Evolutionary conservation across 805 yeast species (phyloP), one percentile per base, ranked within the genome.

Genomic region (Cyberlindnera veronae): DNA sequence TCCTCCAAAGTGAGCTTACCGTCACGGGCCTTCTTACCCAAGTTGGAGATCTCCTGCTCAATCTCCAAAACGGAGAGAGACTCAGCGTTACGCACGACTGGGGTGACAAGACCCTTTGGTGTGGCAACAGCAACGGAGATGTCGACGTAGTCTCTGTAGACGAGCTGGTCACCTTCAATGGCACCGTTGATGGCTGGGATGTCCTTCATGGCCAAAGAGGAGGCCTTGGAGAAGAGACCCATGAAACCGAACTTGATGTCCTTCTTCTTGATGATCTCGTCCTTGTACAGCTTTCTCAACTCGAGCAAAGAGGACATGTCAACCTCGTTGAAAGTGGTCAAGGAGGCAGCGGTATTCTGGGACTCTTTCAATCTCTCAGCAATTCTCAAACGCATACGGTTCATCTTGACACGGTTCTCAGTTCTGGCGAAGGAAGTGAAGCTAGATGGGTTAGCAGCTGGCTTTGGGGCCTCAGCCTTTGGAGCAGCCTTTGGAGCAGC

Each of bases 341-440:
- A 79, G 34, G 98, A 87, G 28, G 99, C 99, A 52, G 98, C 95
- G 41, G 98, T 90, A 76, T 93, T 93, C 72, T 91, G 99, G 26
- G 98, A 86, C 75, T 93, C 98, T 87, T 91, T 91, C 63, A 91
- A 84, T 72, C 99, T 87, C 75, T 91, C 98, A 46, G 99, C 96
- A 54, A 93, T 93, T 77, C 99, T 87, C 71, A 87, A 69, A 72
- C 99, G 84, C 98, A 91, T 93, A 75, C 99, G 86, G 81, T 90
- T 93, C 98, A 91, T 91, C 76, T 91, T 91, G 50, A 93, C 95
- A 64, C 89, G 79, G 62, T 81, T 84, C 71, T 93, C 98, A 47
- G 71, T 67, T 73, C 99, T 85, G 44, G 93, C 75, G 61, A 86
- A 87, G 26, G 75, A 55, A 26, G 48, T 41, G 42, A 43, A 43